phyloP scores from a whole-genome alignment of 306 rosid species.

The Sphenostylis stenocarpa region DNA sequence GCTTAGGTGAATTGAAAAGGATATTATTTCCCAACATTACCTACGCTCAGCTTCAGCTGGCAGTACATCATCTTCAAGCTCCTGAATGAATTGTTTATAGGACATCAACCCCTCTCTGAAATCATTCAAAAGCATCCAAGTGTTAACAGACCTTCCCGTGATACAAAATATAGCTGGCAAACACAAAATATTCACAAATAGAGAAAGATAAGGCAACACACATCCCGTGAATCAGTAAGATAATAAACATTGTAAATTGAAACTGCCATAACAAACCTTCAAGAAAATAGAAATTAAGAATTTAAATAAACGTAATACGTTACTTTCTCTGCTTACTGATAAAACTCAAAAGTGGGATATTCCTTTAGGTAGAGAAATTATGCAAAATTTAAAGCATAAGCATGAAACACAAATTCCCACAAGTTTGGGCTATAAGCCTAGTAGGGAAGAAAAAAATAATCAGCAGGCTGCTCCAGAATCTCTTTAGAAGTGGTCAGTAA shows the following conservation, averaged over 20 bases:
- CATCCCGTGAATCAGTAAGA: conserved; percentile 2
- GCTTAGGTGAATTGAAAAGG: not conserved
- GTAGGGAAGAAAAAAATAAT: conserved; percentile 3
- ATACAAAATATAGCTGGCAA: too few relatives aligned
- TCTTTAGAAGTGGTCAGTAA: not conserved
- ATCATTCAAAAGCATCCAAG: conserved; percentile 32
- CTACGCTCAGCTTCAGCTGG: conserved; percentile 99
- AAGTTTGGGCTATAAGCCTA: not conserved
- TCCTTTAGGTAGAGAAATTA: not conserved
- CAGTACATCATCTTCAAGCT: conserved; percentile 94
- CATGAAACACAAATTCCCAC: not conserved
- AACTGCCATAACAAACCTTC: conserved; percentile 4
- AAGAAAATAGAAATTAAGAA: not conserved
- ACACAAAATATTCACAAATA: not conserved
- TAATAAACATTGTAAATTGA: not conserved
- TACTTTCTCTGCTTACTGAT: not conserved
- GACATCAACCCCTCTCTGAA: conserved; percentile 99
- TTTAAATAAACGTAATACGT: not conserved
- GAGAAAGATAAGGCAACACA: not conserved
- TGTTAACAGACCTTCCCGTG: conserved; percentile 14
- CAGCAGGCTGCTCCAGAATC: not conserved
- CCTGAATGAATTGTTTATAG: conserved; percentile 98
- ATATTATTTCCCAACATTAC: conserved; percentile 40
- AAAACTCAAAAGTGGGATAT: not conserved
- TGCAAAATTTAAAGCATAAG: not conserved